These are phyloP conservation scores for Solanum pennellii DNA, from an alignment of 257 asterid genomes.

Conservation along the genomic window DNA sequence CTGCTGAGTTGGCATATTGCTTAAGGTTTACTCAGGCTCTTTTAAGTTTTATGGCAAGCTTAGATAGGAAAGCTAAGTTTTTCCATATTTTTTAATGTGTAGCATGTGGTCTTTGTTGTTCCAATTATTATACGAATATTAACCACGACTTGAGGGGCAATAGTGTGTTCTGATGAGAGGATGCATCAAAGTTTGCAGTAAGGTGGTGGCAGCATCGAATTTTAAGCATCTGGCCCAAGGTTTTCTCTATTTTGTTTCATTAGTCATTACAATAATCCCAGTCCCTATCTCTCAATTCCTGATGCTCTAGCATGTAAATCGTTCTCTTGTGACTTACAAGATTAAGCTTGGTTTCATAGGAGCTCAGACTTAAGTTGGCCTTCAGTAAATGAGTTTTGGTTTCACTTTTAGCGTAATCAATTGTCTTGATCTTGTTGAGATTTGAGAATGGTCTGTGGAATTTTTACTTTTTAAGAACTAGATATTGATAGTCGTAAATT, in stretches of 20 bases:
- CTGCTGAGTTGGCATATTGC: background rate
- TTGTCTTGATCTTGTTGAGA: background rate
- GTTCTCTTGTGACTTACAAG: background rate
- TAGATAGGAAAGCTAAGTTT: background rate
- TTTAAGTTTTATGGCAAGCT: constrained; percentile 5
- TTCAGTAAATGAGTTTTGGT: background rate
- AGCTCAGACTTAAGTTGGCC: background rate
- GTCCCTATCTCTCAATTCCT: background rate
- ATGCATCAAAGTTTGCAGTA: background rate
- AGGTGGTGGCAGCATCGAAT: background rate
- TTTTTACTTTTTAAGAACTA: background rate
- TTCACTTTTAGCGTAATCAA: background rate
- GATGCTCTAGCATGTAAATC: background rate
- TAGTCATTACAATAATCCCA: background rate
- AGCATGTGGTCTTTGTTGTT: background rate
- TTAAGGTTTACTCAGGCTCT: background rate
- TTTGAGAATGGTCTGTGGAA: background rate
- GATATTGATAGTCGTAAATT: background rate
- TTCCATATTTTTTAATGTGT: background rate
- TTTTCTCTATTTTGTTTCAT: background rate
- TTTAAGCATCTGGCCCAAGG: background rate
- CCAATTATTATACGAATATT: background rate
- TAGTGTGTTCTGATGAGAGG: background rate
- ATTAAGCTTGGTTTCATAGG: background rate
- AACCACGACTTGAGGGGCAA: background rate